Evolutionary conservation across 345 rosid genomes (phyloP).

Genomic region (Rubroshorea leprosula): DNA sequence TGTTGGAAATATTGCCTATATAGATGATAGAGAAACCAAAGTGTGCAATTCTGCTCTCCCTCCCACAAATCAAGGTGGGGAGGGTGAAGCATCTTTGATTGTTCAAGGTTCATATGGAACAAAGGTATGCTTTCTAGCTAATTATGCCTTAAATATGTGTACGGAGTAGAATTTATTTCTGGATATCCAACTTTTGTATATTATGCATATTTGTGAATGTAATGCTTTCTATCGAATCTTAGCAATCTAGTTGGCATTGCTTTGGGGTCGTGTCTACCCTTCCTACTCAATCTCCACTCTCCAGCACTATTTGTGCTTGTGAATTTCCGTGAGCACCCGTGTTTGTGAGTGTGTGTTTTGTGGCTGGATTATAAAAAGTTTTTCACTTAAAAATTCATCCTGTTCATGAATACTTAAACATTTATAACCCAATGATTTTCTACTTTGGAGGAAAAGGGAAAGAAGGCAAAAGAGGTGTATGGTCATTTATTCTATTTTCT

Average conservation of each 20-base stretch:
- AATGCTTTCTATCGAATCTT: no score
- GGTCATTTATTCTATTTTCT: background rate
- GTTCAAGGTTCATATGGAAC: conserved; percentile 98
- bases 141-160: background rate
- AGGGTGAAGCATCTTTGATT: conserved; percentile 46
- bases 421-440: conserved; percentile 2
- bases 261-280: no score
- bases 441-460: background rate
- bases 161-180: no score
- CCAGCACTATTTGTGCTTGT: no score
- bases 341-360: no score
- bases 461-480: background rate
- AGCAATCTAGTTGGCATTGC: no score
- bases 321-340: no score
- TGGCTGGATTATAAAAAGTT: background rate
- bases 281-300: no score
- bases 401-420: background rate
- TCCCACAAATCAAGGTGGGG: conserved; percentile 39
- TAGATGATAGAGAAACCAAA: conserved; percentile 53
- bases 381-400: conserved; percentile 3
- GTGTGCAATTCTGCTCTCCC: conserved; percentile 20
- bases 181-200: no score
- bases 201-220: no score
- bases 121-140: conserved; percentile 44
- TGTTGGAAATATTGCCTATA: conserved; percentile 72